Evolutionary conservation across 2,329 filamentous ascomycete species (phyloP).

Genomic region (Beauveria caledonica): DNA sequence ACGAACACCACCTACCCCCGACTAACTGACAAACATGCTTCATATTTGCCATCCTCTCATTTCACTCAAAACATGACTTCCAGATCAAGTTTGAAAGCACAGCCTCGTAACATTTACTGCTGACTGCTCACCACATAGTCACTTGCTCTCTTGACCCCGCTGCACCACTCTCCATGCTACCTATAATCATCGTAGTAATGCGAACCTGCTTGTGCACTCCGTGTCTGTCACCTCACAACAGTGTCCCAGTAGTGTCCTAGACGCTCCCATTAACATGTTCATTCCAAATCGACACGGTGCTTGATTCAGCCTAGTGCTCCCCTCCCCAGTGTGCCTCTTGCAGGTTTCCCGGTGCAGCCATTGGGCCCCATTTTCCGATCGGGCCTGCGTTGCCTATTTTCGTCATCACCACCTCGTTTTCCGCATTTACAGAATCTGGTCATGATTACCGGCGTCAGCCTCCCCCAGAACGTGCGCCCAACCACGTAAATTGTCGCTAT

Average conservation of each 20-base stretch:
- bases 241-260: background rate
- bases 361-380: background rate
- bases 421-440: slow-evolving; percentile 1
- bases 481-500: background rate
- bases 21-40: background rate
- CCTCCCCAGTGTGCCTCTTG: slow-evolving; percentile 3
- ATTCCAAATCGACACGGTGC: background rate
- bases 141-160: background rate
- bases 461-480: background rate
- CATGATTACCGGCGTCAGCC: slow-evolving; percentile 7
- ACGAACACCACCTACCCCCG: background rate
- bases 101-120: background rate
- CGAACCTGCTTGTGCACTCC: no score
- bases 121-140: background rate
- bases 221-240: background rate
- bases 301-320: slow-evolving; percentile 1
- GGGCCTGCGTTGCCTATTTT: background rate
- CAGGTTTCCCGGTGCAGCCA: slow-evolving; percentile 5
- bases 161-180: slow-evolving; percentile 9
- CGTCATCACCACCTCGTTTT: slow-evolving; percentile 1
- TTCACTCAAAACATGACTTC: background rate
- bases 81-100: background rate
- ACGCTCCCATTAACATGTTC: background rate
- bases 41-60: background rate
- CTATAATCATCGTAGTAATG: slow-evolving; percentile 7